Base-by-base conservation (phyloP, 1,284 basidiomycete species). In the Ceratobasidium sp. region DNA sequence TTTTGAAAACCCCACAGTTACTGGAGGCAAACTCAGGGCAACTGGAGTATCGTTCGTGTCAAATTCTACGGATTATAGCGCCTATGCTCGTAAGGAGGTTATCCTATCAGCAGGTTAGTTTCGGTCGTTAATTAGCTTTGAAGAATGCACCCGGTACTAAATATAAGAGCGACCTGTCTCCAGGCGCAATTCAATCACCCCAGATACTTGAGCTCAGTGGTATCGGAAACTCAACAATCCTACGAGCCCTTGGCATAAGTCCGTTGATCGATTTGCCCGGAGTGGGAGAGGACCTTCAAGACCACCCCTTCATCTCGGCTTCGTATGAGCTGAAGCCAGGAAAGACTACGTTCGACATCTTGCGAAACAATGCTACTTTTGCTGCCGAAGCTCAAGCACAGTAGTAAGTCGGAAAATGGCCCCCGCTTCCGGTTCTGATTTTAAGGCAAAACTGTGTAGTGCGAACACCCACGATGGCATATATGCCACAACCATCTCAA, bases 131-230 rank as follows among this genome's bases (percentile, higher is more conserved):
- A 6, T 6, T 6, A 10, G 34, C n/a, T n/a, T 43, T 5, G 23
- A 2, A 1, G 18, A 21, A 16, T 45, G 28, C 12, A 43, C 45
- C 6, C 21, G 14, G 18, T 9, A 48, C 6, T 3, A 18, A 3
- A 3, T n/a, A 14, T 41, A 12, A 39, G 6, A 39, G 6, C 14
- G 6, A 6, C 6, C 6, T 26, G 10, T 30, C 8, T 2, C 3
- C 36, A 72, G 72, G 73, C 34, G 50, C 81, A 0, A 78, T 86
- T 60, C 80, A 82, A 30, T 82, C 84, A 6, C 84, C 86, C 21
- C 83, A 83, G 34, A 76, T 86, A 3, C 80, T 87, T 2, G 79
- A 86, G 74, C 79, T 86, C 18, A 85, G 84, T 10, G 86, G 85
- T 8, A 80, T 87, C 62, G 86, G 86, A 0, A 80, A 82, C 59